Conservation (phyloP, 371 early-diverging fungal species). For the Rhizopus delemar region DNA sequence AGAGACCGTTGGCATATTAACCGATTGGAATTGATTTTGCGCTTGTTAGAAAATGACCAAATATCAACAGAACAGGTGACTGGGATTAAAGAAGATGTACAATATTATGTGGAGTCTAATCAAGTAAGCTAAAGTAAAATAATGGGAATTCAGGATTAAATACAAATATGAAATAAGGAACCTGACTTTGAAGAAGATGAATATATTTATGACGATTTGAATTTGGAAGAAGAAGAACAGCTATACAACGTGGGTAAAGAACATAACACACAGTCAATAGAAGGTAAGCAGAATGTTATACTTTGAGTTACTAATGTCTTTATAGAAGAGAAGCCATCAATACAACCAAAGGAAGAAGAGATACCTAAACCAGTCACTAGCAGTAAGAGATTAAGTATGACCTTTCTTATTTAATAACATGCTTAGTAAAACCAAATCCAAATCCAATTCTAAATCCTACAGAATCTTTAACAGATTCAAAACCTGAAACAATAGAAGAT, state of each 20-base stretch:
- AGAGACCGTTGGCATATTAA: conserved; percentile 89
- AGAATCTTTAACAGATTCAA: too few species aligned
- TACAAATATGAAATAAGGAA: conserved; percentile 39
- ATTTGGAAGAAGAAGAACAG: conserved; percentile 89
- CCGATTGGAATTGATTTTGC: conserved; percentile 86
- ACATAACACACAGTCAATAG: conserved; percentile 2
- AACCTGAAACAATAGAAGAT: too few species aligned
- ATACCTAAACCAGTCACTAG: too few species aligned
- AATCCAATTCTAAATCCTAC: too few species aligned
- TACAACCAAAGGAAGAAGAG: background rate
- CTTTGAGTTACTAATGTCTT: background rate
- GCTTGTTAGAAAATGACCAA: conserved; percentile 91
- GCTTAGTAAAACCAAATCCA: background rate
- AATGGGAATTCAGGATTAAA: background rate
- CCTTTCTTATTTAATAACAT: too few species aligned
- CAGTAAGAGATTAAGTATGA: too few species aligned
- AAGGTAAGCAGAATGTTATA: conserved; percentile 11
- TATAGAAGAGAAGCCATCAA: conserved; percentile 6
- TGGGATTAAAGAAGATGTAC: conserved; percentile 69
- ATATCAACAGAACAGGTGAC: conserved; percentile 65
- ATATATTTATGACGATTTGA: conserved; percentile 90
- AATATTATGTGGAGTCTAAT: conserved; percentile 89
- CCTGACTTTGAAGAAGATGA: conserved; percentile 93
- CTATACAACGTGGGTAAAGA: conserved; percentile 65
- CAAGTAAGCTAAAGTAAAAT: conserved; percentile 33